These are phyloP conservation scores for Penicillium digitatum DNA, from an alignment of 2,329 filamentous ascomycete genomes.

Conservation along the genomic window DNA sequence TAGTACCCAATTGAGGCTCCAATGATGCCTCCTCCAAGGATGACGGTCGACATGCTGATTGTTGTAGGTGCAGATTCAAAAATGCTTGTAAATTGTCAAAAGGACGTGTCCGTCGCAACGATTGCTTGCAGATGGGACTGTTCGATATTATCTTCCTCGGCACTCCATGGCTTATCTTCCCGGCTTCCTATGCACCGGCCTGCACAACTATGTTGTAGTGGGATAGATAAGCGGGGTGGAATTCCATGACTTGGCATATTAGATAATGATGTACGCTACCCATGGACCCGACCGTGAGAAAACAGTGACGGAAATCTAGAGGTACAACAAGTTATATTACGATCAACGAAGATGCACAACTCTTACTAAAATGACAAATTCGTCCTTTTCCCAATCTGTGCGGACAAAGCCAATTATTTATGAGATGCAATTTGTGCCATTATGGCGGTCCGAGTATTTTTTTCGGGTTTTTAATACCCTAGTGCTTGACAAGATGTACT, in stretches of 20 bases:
- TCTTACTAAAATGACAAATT: too few species aligned
- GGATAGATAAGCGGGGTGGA: neutral
- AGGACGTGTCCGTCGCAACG: neutral
- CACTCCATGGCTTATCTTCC: neutral
- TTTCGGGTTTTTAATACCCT: too few species aligned
- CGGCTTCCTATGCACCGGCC: neutral
- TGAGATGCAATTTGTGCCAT: too few species aligned
- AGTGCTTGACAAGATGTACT: too few species aligned
- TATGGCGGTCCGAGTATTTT: too few species aligned
- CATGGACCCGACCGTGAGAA: neutral
- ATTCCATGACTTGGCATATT: neutral
- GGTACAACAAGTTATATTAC: too few species aligned
- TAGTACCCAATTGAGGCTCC: constrained; percentile 70
- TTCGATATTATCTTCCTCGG: neutral
- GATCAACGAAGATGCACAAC: too few species aligned
- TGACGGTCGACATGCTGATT: constrained; percentile 53
- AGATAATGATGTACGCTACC: neutral
- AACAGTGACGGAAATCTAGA: too few species aligned
- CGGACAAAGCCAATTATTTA: too few species aligned
- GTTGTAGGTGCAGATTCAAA: neutral
- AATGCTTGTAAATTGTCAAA: neutral
- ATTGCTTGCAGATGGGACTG: neutral
- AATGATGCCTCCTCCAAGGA: constrained; percentile 67
- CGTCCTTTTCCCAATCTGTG: too few species aligned
- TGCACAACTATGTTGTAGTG: too few species aligned